Conservation (phyloP, 2,329 filamentous ascomycete species). For the Clarireedia paspali region DNA sequence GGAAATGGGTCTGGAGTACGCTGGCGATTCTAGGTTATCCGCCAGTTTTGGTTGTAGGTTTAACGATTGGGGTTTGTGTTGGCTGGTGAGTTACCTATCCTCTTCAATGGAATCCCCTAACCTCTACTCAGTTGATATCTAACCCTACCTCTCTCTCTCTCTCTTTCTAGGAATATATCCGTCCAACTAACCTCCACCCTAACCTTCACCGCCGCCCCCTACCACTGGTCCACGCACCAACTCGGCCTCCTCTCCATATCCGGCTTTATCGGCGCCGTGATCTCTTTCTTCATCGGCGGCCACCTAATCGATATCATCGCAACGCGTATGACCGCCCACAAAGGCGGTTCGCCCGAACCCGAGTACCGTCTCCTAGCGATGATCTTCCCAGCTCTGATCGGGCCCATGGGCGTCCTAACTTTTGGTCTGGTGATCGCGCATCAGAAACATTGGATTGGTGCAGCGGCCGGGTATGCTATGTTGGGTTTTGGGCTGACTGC, state of each 20-base stretch:
- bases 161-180: slow-evolving; percentile 10
- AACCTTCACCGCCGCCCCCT: slow-evolving; percentile 10
- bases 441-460: slow-evolving; percentile 8
- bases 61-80: slow-evolving; percentile 11
- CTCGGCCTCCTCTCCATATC: slow-evolving; percentile 12
- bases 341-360: slow-evolving; percentile 12
- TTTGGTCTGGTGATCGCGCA: slow-evolving; percentile 24
- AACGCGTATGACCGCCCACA: slow-evolving; percentile 8
- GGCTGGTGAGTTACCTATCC: slow-evolving; percentile 8
- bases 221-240: slow-evolving; percentile 7
- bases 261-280: slow-evolving; percentile 12
- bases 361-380: slow-evolving; percentile 25
- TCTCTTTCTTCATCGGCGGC: slow-evolving; percentile 20
- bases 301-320: slow-evolving; percentile 26
- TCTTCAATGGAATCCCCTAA: neutral
- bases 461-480: slow-evolving; percentile 25
- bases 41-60: slow-evolving; percentile 7
- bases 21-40: slow-evolving; percentile 11
- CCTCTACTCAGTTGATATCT: neutral
- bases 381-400: slow-evolving; percentile 22
- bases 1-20: neutral
- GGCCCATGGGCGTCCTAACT: slow-evolving; percentile 26
- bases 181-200: slow-evolving; percentile 13
- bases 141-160: neutral
- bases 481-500: slow-evolving; percentile 28